phyloP scores from a whole-genome alignment of 2,329 filamentous ascomycete genomes.

The Trichoderma lentiforme region DNA sequence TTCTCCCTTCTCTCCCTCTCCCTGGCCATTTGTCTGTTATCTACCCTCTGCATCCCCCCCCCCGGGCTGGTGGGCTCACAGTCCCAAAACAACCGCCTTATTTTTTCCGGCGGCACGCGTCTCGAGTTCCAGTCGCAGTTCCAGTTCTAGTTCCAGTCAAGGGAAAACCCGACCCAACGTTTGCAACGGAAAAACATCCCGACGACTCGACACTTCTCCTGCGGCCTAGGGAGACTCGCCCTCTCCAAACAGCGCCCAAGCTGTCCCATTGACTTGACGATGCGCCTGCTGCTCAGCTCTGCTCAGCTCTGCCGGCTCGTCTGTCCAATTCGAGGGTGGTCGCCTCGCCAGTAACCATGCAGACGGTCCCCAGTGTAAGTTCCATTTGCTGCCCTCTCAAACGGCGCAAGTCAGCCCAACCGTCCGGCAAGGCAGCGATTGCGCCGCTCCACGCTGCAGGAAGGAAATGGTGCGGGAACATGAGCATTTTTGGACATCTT shows the following conservation, averaged over 20 bases:
- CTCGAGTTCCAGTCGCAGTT: background rate
- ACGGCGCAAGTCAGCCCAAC: slow-evolving; percentile 11
- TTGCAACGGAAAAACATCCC: background rate
- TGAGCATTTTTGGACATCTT: background rate
- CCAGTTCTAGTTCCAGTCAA: background rate
- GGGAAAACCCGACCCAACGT: background rate
- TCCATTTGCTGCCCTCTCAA: slow-evolving; percentile 17
- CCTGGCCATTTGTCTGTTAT: background rate
- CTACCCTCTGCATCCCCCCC: slow-evolving; percentile 3
- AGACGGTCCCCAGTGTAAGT: slow-evolving; percentile 52
- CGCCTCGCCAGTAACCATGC: slow-evolving; percentile 46
- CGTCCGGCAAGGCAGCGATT: slow-evolving; percentile 1
- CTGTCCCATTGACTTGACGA: slow-evolving; percentile 24
- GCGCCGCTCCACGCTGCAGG: background rate
- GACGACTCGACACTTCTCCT: background rate
- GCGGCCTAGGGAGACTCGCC: background rate
- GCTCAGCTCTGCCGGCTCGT: slow-evolving; percentile 26
- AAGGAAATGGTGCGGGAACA: background rate
- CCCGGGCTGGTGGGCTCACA: slow-evolving; percentile 11
- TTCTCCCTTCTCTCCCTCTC: slow-evolving; percentile 12
- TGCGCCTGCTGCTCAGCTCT: slow-evolving; percentile 26
- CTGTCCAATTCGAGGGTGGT: slow-evolving; percentile 30
- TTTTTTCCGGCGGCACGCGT: background rate
- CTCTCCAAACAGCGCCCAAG: slow-evolving; percentile 7
- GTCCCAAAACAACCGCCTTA: slow-evolving; percentile 14